Evolutionary conservation across 2,329 filamentous ascomycete species (phyloP), one percentile per base, ranked within the genome.

Genomic region (Aspergillus transmontanensis): DNA sequence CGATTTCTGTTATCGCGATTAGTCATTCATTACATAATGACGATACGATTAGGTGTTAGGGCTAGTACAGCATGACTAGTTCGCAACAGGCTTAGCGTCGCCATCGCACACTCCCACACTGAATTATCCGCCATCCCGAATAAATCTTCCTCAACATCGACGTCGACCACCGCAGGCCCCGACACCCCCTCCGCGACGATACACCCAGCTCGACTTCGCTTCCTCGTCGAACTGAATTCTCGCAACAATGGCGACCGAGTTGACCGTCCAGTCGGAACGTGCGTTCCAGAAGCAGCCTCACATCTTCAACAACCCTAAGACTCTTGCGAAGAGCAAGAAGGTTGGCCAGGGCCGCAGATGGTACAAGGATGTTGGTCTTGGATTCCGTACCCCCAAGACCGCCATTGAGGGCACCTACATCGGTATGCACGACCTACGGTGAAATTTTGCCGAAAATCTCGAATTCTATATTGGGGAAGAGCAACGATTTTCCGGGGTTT

Each of bases 241-340:
- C 83, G 85, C 84, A 86, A 89, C 82, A 84, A 97, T 96, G 93
- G 93, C 93, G 83, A 97, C 93, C 89, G 93, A 97, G 88, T 89
- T 97, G 87, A 96, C 93, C 84, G 95, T 99, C 85, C 95, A 99
- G 90, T 96, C 93, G 83, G 95, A 99, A 91, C 94, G 95, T 87
- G 95, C 95, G 89, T 99, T 92, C 92, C 95, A 98, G 86, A 99
- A 99, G 91, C 94, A 99, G 89, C 95, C 95, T 84, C 95, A 99
- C 86, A 97, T 99, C 89, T 99, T 98, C 92, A 89, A 92, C 80
- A 97, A 98, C 90, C 87, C 90, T 82, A 99, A 99, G 91, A 86
- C 87, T 83, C 93, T 93, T 88, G 85, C 89, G 81, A 92, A 91
- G 82, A 86, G 86, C 83, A 90, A 84, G 78, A 84, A 90, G 82